A percentile compares a stretch with the other conserved stretches of the same genome.
phyloP scores from a whole-genome alignment of 2,329 filamentous ascomycete species.

The Alternaria consortialis region DNA sequence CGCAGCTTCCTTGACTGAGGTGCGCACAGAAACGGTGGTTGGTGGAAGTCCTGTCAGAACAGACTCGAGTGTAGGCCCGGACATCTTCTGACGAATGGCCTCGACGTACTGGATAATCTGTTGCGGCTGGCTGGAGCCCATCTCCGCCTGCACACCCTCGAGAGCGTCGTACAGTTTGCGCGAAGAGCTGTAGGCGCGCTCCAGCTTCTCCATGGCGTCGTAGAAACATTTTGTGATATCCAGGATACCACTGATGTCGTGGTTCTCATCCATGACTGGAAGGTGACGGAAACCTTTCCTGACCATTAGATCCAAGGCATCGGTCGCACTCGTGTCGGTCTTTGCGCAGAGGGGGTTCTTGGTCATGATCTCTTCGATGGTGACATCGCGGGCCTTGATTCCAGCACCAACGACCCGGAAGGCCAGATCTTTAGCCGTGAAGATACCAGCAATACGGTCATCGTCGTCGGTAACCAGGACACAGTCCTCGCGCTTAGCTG shows the following conservation, averaged over 20 bases:
- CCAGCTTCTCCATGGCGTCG: conserved; percentile 99
- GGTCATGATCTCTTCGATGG: conserved; percentile 99
- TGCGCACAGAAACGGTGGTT: conserved; percentile 93
- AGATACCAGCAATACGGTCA: conserved; percentile 97
- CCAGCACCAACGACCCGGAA: conserved; percentile 95
- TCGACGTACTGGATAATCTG: conserved; percentile 99
- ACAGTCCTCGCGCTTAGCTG: conserved; percentile 97
- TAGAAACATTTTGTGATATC: conserved; percentile 99
- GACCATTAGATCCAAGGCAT: conserved; percentile 97
- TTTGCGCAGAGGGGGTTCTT: conserved; percentile 98
- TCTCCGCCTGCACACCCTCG: conserved; percentile 96
- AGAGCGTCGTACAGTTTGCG: conserved; percentile 96
- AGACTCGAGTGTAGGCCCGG: conserved; percentile 92
- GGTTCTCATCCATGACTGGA: conserved; percentile 99
- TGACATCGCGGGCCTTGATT: conserved; percentile 86
- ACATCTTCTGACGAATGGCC: conserved; percentile 95
- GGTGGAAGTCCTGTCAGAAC: conserved; percentile 92
- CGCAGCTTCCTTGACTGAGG: conserved; percentile 94
- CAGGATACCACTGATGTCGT: conserved; percentile 96
- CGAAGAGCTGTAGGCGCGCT: conserved; percentile 97
- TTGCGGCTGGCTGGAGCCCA: conserved; percentile 94
- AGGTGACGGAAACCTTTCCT: conserved; percentile 97
- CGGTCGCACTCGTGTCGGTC: conserved; percentile 97
- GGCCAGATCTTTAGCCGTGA: conserved; percentile 97
- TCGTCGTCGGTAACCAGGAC: conserved; percentile 98